Evolutionary conservation across 345 rosid species (phyloP).

Genomic region (Eucalyptus polybractea): DNA sequence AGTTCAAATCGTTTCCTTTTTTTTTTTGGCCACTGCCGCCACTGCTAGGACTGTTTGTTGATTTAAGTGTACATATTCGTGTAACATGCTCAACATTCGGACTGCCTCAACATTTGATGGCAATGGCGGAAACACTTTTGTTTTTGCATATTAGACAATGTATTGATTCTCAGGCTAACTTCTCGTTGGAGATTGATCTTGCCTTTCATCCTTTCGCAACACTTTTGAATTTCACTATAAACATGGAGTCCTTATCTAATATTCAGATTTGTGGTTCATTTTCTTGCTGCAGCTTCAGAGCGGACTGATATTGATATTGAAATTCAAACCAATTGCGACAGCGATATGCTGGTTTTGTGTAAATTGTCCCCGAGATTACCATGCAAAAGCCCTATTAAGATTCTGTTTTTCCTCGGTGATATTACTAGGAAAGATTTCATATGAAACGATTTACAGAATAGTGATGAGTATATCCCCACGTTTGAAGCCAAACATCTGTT

Average conservation of each 20-base stretch:
- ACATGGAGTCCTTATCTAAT: not conserved
- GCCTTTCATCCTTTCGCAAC: not conserved
- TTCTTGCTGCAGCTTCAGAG: not conserved
- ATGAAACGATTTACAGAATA: not conserved
- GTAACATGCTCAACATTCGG: not conserved
- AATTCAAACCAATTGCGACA: not conserved
- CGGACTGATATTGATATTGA: not conserved
- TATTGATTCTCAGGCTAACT: not conserved
- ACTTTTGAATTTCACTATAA: not conserved
- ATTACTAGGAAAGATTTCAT: not conserved
- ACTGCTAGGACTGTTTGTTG: not conserved
- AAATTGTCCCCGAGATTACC: not conserved
- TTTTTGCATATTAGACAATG: not conserved
- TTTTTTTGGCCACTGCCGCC: too few species aligned
- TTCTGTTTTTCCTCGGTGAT: not conserved
- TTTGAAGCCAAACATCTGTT: not conserved
- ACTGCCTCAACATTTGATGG: not conserved
- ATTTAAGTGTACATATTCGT: not conserved
- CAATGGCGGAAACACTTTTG: not conserved
- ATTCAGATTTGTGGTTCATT: not conserved
- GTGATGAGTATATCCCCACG: not conserved
- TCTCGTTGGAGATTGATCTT: not conserved
- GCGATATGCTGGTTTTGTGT: not conserved
- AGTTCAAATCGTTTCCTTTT: not conserved
- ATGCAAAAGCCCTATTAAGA: not conserved